Evolutionary conservation across 2,329 filamentous ascomycete species (phyloP), one percentile per base, ranked within the genome.

Genomic region (Pezicula carpinea): DNA sequence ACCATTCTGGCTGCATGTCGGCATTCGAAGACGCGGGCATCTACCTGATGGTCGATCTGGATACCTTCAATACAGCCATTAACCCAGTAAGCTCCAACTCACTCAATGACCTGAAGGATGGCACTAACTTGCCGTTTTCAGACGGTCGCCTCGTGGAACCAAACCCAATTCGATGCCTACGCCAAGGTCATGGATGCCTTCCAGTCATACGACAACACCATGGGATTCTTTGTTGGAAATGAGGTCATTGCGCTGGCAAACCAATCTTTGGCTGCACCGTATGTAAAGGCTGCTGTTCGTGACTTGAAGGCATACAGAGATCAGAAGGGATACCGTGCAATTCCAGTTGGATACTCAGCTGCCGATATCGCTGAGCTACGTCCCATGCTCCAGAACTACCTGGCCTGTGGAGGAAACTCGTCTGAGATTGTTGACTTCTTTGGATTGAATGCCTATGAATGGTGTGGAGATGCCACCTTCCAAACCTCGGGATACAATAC

Each of bases 181-280:
- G 70, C 77, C 39, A 75, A 75, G 43, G 87, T 91, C 55, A 80
- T 93, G 72, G 89, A 95, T 62, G 76, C 80, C 29, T 92, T 93
- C 66, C 78, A 85, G 38, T 67, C 75, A 41, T 95, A 85, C 64
- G 79, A 90, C 67, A 95, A 95, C 64, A 76, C 87, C 1, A 80
- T 89, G 10, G 89, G 87, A 39, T 87, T 93, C 65, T 92, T 95
- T 59, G 77, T 96, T 49, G 91, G 89, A 54, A 96, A 96, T 62
- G 90, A 96, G 66, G 85, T 93, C 50, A 82, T 95, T 59, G 85
- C 84, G 34, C 72, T 70, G 39, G 69, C 70, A 50, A 73, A 74
- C 53, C 74, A 80, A 59, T 81, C 78, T 33, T 61, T 68, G 21
- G 85, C 85, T 26, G 89, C 89, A 7, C 88, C 89, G 2, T 95